phyloP scores from a whole-genome alignment of 805 yeast species.

The Cyberlindnera maritima region DNA sequence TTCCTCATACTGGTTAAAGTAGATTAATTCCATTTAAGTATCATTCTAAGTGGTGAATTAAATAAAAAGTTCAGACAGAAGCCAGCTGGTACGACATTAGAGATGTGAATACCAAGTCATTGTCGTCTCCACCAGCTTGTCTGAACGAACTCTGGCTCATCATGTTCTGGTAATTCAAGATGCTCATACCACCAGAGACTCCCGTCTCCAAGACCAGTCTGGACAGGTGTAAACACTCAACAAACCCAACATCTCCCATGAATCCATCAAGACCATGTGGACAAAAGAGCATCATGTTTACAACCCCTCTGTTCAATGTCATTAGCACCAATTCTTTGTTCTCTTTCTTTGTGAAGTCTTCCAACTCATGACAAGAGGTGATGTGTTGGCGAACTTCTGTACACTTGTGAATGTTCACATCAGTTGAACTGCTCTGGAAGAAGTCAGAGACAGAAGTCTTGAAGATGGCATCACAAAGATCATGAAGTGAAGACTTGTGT shows the following conservation, averaged over 20 bases:
- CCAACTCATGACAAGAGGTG: neutral
- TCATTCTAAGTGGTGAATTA: no score
- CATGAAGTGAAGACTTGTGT: slow-evolving; percentile 1
- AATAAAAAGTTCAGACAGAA: neutral
- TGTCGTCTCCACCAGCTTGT: slow-evolving; percentile 1
- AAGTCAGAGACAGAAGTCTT: slow-evolving; percentile 6
- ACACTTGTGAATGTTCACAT: slow-evolving; percentile 5
- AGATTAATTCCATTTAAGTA: no score
- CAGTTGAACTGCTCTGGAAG: neutral
- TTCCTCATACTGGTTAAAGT: no score
- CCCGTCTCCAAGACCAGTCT: slow-evolving; percentile 4
- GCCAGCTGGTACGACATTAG: slow-evolving; percentile 15
- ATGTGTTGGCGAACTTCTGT: neutral
- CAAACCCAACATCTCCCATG: slow-evolving; percentile 4
- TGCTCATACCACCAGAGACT: slow-evolving; percentile 3
- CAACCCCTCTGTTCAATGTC: slow-evolving; percentile 7
- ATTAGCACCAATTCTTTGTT: slow-evolving; percentile 1
- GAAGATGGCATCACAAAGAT: slow-evolving; percentile 2
- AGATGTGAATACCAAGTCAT: slow-evolving; percentile 17
- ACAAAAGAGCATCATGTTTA: slow-evolving; percentile 16
- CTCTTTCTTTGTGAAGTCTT: neutral
- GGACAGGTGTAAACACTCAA: slow-evolving; percentile 8
- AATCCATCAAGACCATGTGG: slow-evolving; percentile 13
- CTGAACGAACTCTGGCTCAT: slow-evolving; percentile 18
- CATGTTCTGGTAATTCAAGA: slow-evolving; percentile 20